Percentiles rank a stretch among this genome's conserved stretches.
These are phyloP conservation scores for Botrytis sinoallii DNA, from an alignment of 2,329 filamentous ascomycete species.

Conservation along the genomic window DNA sequence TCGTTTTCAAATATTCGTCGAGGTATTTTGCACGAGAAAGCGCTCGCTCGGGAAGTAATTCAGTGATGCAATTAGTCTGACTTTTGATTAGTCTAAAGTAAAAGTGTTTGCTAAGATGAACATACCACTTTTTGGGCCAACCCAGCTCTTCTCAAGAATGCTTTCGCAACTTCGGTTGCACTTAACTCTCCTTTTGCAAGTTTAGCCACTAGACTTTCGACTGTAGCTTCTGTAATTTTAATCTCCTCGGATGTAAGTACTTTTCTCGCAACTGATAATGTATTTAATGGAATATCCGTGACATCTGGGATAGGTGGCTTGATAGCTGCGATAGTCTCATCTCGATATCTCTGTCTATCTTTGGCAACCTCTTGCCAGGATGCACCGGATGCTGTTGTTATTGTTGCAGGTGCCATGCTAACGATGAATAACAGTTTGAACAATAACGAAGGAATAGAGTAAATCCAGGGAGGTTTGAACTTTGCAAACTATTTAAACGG, in stretches of 20 bases:
- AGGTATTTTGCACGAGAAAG: conserved; percentile 37
- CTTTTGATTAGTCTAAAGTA: conserved; percentile 14
- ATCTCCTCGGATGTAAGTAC: conserved; percentile 47
- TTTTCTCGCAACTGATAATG: conserved; percentile 45
- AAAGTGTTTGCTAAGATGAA: not conserved
- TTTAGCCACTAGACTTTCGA: conserved; percentile 46
- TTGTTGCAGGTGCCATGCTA: conserved; percentile 31
- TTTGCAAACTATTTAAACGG: not conserved
- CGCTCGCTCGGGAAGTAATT: conserved; percentile 40
- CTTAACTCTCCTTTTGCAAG: conserved; percentile 46
- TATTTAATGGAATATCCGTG: conserved; percentile 43
- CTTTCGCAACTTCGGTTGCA: conserved; percentile 46
- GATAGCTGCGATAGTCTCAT: conserved; percentile 44
- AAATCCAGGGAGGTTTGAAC: not conserved
- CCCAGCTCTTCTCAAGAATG: conserved; percentile 53
- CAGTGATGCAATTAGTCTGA: conserved; percentile 47
- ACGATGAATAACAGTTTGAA: not conserved
- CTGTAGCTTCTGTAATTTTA: conserved; percentile 47
- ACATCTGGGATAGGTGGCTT: conserved; percentile 42
- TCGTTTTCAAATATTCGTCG: conserved; percentile 36
- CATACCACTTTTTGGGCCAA: conserved; percentile 49
- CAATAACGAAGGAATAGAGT: not conserved
- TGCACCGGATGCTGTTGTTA: conserved; percentile 36
- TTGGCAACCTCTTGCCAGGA: conserved; percentile 48
- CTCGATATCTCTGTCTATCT: conserved; percentile 46